Evolutionary conservation across 148 eudicot species (phyloP).

Genomic region (Nepenthes gracilis): DNA sequence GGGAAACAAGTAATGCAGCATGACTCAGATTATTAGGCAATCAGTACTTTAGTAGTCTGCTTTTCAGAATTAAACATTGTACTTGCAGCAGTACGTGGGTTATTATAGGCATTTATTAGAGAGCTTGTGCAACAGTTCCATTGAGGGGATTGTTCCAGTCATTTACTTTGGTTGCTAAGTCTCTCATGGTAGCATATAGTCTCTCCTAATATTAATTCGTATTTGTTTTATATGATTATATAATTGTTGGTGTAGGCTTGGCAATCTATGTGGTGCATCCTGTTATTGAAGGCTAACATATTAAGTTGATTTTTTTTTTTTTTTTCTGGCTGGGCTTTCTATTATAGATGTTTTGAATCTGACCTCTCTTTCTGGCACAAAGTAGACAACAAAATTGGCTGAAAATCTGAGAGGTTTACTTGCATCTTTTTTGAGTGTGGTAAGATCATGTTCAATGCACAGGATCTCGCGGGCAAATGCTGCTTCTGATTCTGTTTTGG

Average conservation of each 20-base stretch:
- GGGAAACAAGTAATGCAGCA: no score
- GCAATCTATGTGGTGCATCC: conserved; percentile 5
- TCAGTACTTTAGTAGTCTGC: no score
- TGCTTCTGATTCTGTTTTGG: neutral
- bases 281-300: conserved; percentile 16
- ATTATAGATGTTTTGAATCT: conserved; percentile 52
- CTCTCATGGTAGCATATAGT: neutral
- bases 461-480: conserved; percentile 3
- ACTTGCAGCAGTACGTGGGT: no score
- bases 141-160: no score
- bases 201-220: neutral
- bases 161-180: neutral
- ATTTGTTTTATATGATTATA: neutral
- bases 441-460: conserved; percentile 38
- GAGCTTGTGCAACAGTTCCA: no score
- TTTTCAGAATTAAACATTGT: no score
- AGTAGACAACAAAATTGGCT: conserved; percentile 55
- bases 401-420: conserved; percentile 39
- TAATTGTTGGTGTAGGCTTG: conserved; percentile 4
- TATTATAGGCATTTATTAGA: no score
- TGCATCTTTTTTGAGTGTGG: conserved; percentile 33
- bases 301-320: conserved; percentile 28
- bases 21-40: no score
- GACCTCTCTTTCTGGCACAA: conserved; percentile 44
- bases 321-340: conserved; percentile 36